Evolutionary conservation across 1,139 yeast species (phyloP), one percentile per base, ranked within the genome.

Genomic region (Groenewaldozyma sp.): DNA sequence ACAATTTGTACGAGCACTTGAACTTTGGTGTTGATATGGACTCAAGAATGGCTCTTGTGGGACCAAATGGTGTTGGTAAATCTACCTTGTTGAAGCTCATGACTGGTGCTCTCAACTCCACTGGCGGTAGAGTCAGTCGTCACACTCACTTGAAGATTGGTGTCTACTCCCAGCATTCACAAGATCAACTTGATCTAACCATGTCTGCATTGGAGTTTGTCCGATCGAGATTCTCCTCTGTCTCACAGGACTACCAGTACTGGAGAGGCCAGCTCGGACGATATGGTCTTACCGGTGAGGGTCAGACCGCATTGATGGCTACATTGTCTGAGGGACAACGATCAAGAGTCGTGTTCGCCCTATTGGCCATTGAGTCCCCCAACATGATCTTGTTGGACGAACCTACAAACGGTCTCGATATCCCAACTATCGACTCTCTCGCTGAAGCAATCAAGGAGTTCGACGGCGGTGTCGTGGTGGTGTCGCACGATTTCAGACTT

Each of bases 11-110:
- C 67, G 87, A 83, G 62, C 67, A 83, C 62, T 75, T 91, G 62
- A 93, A 87, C 62, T 91, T 91, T 56, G 98, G 98, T 81, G 91
- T 91, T 49, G 98, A 93, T 73, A 88, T 91, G 97, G 99, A 91
- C 67, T 87, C 97, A 31, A 82, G 99, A 71, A 80, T 88, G 58
- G 98, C 98, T 35, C 74, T 91, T 44, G 98, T 91, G 46, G 99
- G 99, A 34, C 97, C 98, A 61, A 91, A 91, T 67, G 99, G 99
- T 82, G 88, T 91, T 54, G 98, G 98, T 73, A 91, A 91, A 68
- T 88, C 97, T 40, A 91, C 99, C 19, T 71, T 91, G 61, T 78
- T 91, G 62, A 91, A 91, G 65, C 74, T 91, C 59, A 91, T 93
- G 94, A 94, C 95, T 58, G 98, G 98, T 67, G 79, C 76, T 53